Evolutionary conservation across 129 eudicot genomes (phyloP), one percentile per base, ranked within the genome.

Genomic region (Centrapalus pauciflorus): DNA sequence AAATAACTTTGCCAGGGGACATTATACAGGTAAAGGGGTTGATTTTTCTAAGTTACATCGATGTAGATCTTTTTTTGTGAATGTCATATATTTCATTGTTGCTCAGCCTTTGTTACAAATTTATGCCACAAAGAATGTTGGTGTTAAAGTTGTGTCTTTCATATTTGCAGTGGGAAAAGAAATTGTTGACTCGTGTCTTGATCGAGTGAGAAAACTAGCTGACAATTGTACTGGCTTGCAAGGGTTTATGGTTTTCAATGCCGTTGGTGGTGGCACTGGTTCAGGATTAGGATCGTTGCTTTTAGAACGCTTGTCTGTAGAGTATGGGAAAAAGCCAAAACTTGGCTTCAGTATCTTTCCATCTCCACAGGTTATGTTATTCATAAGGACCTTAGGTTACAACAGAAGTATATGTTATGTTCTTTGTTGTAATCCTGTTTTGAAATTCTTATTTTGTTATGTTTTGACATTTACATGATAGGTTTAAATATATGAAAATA

Each of bases 251-350:
- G 76, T 71, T 23, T 76, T 71, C 37, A 70, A 70, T 62, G 81
- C 81, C n/a, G 81, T 76, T 14, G 81, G 81, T 13, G 81, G 81
- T 21, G 81, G 81, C 17, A 76, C 81, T 7, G 76, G 81, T 38
- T 76, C 81, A 29, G 81, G 76, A 33, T 50, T 76, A 20, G 81
- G 81, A 2, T 76, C 81, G 7, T 51, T 76, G 20, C 55, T 76
- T 7, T 28, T 76, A 33, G 81, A 76, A 70, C 76, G 81, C 51
- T 35, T 77, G 25, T 77, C 81, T 21, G 81, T 77, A 1, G 81
- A 77, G 21, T 77, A 77, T 63, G 81, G 81, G 24, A 77, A 77
- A 56, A 77, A 70, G 30, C 66, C 81, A 12, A 77, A 77, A 56
- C 72, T 77, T n/a, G 81, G 81, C 16, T 77, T 77, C 34, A 69